Conservation (phyloP, 2,329 filamentous ascomycete genomes). For the Ceratocystis papillata region DNA sequence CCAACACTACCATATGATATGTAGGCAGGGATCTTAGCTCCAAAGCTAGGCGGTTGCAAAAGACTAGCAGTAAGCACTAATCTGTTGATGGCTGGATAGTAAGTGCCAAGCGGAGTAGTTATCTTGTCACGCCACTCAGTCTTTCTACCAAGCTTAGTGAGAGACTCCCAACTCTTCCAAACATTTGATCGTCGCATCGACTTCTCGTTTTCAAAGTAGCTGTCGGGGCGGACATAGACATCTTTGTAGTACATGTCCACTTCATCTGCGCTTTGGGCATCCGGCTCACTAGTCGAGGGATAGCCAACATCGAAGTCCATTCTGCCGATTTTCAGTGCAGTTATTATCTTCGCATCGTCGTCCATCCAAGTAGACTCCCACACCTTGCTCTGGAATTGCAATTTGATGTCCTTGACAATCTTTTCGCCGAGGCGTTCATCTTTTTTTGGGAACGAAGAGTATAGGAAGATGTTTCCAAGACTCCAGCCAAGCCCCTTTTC, state of each 20-base stretch:
- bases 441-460: slow-evolving; percentile 55
- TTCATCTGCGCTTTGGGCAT: slow-evolving; percentile 47
- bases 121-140: slow-evolving; percentile 51
- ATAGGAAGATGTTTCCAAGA: slow-evolving; percentile 58
- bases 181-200: slow-evolving; percentile 40
- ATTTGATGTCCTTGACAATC: slow-evolving; percentile 59
- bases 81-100: slow-evolving; percentile 53
- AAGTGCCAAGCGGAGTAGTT: slow-evolving; percentile 55
- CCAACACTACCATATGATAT: slow-evolving; percentile 59
- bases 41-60: slow-evolving; percentile 58
- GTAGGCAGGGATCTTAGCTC: slow-evolving; percentile 51
- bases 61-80: slow-evolving; percentile 61
- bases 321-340: slow-evolving; percentile 54
- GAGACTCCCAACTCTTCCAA: slow-evolving; percentile 43
- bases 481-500: slow-evolving; percentile 55
- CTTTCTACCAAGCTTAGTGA: slow-evolving; percentile 50
- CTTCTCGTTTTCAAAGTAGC: slow-evolving; percentile 49
- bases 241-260: slow-evolving; percentile 48
- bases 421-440: slow-evolving; percentile 46
- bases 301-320: slow-evolving; percentile 60
- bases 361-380: slow-evolving; percentile 54
- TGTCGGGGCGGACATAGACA: slow-evolving; percentile 40
- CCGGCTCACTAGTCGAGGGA: slow-evolving; percentile 44
- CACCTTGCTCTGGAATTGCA: slow-evolving; percentile 51
- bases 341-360: slow-evolving; percentile 46